Evolutionary conservation across 1,284 basidiomycete species (phyloP), one percentile per base, ranked within the genome.

Genomic region (Ceratobasidium sp.): DNA sequence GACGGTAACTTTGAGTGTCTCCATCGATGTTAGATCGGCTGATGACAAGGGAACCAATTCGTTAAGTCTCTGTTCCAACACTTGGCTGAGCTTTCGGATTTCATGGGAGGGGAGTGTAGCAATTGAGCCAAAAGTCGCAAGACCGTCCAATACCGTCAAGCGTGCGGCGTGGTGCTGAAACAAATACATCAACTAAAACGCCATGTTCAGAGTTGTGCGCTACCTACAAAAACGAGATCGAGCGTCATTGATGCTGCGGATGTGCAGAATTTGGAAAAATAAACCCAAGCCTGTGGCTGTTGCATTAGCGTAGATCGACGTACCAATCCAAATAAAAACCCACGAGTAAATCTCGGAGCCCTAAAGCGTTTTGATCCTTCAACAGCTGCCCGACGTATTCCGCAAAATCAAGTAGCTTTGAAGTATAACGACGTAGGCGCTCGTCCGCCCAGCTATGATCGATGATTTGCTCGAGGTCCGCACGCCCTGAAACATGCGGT

Each of bases 261-360:
- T 40, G 81, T 81, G n/a, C 82, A 80, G 51, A 52, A 59, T 54
- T 97, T 97, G 13, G 92, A 91, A 83, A 99, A 99, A 22, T 87
- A 85, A 8, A 97, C 91, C 98, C 98, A 99, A 9, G 95, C 94
- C 95, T 97, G 15, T 32, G 52, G 11, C 7, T 49, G 6, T 15
- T 11, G 34, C 0, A 44, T 64, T 54, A 74, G 37, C 8, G 22
- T 22, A 7, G 44, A 22, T 11, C 19, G 8, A 17, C 59, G 44
- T 34, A 15, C 43, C 32, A 32, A 65, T 62, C 19, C 6, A 2
- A 65, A 46, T 52, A 9, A 56, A 52, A 8, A 85, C 92, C 80
- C 82, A 95, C 95, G 80, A 99, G 84, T 65, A 99, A 91, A 84
- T 99, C 98, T 78, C 98, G 90, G 73, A 99, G 84, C 68, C 94